Base-by-base conservation (phyloP, 805 yeast genomes). In the Cyberlindnera mrakii region DNA sequence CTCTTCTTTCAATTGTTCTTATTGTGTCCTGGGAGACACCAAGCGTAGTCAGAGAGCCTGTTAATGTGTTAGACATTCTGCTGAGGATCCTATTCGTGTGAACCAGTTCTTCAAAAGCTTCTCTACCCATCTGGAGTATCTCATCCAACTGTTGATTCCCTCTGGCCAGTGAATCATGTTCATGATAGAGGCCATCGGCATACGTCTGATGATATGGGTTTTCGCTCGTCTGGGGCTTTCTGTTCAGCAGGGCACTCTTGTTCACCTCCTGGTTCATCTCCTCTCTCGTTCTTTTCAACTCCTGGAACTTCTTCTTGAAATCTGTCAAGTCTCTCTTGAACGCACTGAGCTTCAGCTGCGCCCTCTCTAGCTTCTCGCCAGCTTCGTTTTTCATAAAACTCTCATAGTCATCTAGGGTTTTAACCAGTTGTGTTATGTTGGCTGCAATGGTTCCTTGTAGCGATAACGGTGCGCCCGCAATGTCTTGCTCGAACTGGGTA, bases 11-110 rank as follows among this genome's bases (percentile, higher is more conserved):
- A 29, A 91, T 82, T 42, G 74, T 71, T 43, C 84, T 70, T 37
- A 93, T 88, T 2, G 98, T 91, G 14, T 83, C 83, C 49, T 79
- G 81, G 30, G 96, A 85, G 1, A 93, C 84, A 6, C 97, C 97
- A 46, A 93, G 71, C 1, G 96, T 88, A 38, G 77, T 71, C 48
- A 93, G 77, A 20, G 85, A 75, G 40, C 78, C 74, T 37, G 80
- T 77, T 67, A 93, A 71, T 50, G 72, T 23, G 77, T 17, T 42
- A 27, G 17, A 37, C 43, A 8, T 42, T 42, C 35, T 70, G 64
- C 50, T 83, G 87, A 91, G 71, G 25, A 82, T 72, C 54, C 82
- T 83, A 61, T 87, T 86, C 59, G 93, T 97, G 37, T 83, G 89
- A 16, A 85, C 83, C 18, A 93, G 69, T 58, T 90, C 96, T 40